A percentile compares a stretch with the other conserved stretches of the same genome.
Evolutionary conservation across 2,329 filamentous ascomycete genomes (phyloP).

Genomic region (Sordariomycetes sp.): DNA sequence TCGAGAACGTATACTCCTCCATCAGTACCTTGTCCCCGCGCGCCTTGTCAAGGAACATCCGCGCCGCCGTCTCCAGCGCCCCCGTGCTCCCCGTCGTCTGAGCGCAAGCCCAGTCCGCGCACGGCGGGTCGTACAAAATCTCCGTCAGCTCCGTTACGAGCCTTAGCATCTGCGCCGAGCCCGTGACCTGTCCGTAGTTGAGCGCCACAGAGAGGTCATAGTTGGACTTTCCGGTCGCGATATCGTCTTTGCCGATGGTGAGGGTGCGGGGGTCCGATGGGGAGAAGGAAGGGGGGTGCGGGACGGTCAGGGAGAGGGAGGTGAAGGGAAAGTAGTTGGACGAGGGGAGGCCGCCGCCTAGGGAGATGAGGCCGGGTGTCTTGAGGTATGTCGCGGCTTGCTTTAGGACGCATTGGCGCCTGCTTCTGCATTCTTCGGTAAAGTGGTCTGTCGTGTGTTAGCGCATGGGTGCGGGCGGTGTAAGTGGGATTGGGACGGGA

Average conservation of each 20-base stretch:
- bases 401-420: constrained; percentile 64
- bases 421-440: constrained; percentile 45
- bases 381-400: constrained; percentile 66
- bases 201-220: constrained; percentile 77
- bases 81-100: constrained; percentile 80
- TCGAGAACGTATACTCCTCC: constrained; percentile 85
- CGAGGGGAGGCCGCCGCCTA: constrained; percentile 84
- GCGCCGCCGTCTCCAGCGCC: constrained; percentile 68
- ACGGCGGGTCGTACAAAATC: constrained; percentile 74
- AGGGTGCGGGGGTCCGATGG: constrained; percentile 63
- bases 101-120: constrained; percentile 78
- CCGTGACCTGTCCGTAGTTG: constrained; percentile 85
- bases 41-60: constrained; percentile 61
- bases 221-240: constrained; percentile 9
- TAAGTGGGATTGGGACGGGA: background rate
- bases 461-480: background rate
- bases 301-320: constrained; percentile 61
- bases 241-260: constrained; percentile 71
- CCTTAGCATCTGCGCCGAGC: constrained; percentile 74
- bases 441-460: constrained; percentile 31
- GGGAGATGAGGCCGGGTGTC: constrained; percentile 73
- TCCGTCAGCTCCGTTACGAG: constrained; percentile 95
- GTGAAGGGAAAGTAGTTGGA: constrained; percentile 89
- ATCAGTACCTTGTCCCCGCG: constrained; percentile 69
- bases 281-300: constrained; percentile 37